Evolutionary conservation across 768 basidiomycete genomes (phyloP).

Genomic region (Termitomyces sp.): DNA sequence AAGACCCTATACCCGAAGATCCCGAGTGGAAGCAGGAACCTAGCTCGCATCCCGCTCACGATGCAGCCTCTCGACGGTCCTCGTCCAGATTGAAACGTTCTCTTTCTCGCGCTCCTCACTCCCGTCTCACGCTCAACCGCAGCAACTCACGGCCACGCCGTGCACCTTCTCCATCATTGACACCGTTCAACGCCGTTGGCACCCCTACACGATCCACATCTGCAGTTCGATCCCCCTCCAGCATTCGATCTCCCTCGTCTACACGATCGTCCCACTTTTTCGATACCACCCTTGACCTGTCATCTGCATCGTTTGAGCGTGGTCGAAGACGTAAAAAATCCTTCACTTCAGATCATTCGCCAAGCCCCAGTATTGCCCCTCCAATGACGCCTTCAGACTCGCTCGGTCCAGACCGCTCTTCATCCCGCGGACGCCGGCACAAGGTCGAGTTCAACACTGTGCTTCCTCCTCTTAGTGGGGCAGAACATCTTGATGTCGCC

Average conservation of each 20-base stretch:
- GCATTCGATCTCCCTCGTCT: slow-evolving; percentile 17
- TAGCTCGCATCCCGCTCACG: slow-evolving; percentile 22
- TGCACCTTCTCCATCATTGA: slow-evolving; percentile 19
- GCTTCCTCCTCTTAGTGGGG: not conserved
- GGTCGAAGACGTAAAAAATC: slow-evolving; percentile 26
- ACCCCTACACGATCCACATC: not conserved
- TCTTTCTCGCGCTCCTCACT: slow-evolving; percentile 44
- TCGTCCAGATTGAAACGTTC: slow-evolving; percentile 41
- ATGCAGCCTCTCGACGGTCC: slow-evolving; percentile 34
- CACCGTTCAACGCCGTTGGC: slow-evolving; percentile 2
- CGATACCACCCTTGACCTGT: slow-evolving; percentile 18
- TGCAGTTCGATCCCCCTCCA: slow-evolving; percentile 6
- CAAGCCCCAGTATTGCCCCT: slow-evolving; percentile 27
- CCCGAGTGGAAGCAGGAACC: slow-evolving; percentile 23
- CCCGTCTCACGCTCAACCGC: slow-evolving; percentile 31
- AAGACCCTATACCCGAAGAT: slow-evolving; percentile 12
- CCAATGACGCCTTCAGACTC: slow-evolving; percentile 41
- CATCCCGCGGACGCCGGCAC: slow-evolving; percentile 17
- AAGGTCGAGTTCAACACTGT: slow-evolving; percentile 6
- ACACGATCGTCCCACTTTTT: slow-evolving; percentile 19
- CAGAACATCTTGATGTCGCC: slow-evolving; percentile 5
- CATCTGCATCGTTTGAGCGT: slow-evolving; percentile 25
- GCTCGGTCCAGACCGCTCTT: slow-evolving; percentile 16
- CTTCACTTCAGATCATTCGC: slow-evolving; percentile 16
- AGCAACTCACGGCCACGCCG: slow-evolving; percentile 35